A percentile compares a stretch with the other conserved stretches of the same genome.
Evolutionary conservation across 139 green algal species (phyloP).

Genomic region (Chlorella vulgaris): DNA sequence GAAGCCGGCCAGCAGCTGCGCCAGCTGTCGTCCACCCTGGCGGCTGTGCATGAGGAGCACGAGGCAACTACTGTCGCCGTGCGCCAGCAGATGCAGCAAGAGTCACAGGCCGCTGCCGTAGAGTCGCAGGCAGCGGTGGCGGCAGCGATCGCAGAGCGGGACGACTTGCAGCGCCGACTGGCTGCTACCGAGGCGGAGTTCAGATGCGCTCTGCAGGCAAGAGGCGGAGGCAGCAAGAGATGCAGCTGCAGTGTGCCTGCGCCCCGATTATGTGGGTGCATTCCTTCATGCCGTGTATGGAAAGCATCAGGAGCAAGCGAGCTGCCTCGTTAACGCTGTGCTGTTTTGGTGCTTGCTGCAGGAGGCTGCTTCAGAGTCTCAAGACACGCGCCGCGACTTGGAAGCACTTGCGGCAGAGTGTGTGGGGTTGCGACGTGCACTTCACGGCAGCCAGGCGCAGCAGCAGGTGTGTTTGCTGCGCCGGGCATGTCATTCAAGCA

Average conservation of each 20-base stretch:
- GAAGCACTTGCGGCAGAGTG: slow-evolving; percentile 23
- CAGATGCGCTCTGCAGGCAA: slow-evolving; percentile 40
- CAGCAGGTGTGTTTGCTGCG: slow-evolving; percentile 2
- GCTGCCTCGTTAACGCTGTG: background rate
- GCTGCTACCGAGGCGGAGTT: slow-evolving; percentile 49
- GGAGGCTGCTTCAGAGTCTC: slow-evolving; percentile 19
- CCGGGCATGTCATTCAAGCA: background rate
- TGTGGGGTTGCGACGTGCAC: slow-evolving; percentile 27
- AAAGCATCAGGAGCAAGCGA: too few species aligned
- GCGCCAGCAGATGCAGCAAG: slow-evolving; percentile 45
- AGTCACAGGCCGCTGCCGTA: slow-evolving; percentile 17
- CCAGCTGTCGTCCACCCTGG: slow-evolving; percentile 28
- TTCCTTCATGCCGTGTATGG: too few species aligned
- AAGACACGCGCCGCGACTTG: slow-evolving; percentile 28
- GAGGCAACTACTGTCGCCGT: slow-evolving; percentile 23
- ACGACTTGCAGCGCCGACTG: slow-evolving; percentile 35
- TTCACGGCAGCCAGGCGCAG: slow-evolving; percentile 8
- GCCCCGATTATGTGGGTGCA: too few species aligned
- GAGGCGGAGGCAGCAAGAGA: background rate
- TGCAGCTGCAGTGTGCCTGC: background rate
- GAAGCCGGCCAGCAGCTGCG: slow-evolving; percentile 25
- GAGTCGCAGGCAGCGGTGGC: slow-evolving; percentile 7
- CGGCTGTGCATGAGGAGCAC: slow-evolving; percentile 43
- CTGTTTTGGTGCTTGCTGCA: slow-evolving; percentile 17
- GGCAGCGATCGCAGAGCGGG: background rate